These are phyloP conservation scores for Entomortierella parvispora DNA, from an alignment of 192 early-diverging fungal genomes.

Conservation along the genomic window DNA sequence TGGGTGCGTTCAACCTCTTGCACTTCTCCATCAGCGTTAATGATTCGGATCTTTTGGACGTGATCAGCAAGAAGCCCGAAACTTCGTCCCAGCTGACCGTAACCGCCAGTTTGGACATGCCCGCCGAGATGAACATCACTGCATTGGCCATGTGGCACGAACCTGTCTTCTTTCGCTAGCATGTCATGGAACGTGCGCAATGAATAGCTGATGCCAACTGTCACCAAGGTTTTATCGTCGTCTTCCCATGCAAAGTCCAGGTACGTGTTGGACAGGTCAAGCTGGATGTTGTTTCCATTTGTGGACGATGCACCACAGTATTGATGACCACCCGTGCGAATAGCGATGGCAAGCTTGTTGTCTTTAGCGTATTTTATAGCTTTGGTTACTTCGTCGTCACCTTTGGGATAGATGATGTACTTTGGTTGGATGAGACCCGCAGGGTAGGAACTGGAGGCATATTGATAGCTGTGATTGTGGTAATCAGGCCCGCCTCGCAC, in stretches of 20 bases:
- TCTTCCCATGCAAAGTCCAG: constrained; percentile 36
- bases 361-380: constrained; percentile 36
- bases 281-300: constrained; percentile 33
- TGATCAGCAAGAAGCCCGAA: constrained; percentile 52
- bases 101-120: constrained; percentile 51
- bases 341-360: constrained; percentile 23
- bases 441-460: constrained; percentile 25
- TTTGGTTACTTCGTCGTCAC: constrained; percentile 32
- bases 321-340: constrained; percentile 49
- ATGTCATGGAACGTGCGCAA: constrained; percentile 34
- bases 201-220: constrained; percentile 27
- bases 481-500: constrained; percentile 6
- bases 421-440: constrained; percentile 12
- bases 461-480: constrained; percentile 12
- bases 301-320: constrained; percentile 43
- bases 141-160: constrained; percentile 39
- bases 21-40: constrained; percentile 32
- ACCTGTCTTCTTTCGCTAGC: constrained; percentile 22
- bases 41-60: constrained; percentile 50
- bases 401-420: constrained; percentile 24
- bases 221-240: constrained; percentile 23
- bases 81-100: constrained; percentile 38
- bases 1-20: constrained; percentile 8
- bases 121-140: constrained; percentile 36
- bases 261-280: constrained; percentile 45